These are phyloP conservation scores for Russula dissimulans DNA, from an alignment of 768 basidiomycete species.

Conservation along the genomic window DNA sequence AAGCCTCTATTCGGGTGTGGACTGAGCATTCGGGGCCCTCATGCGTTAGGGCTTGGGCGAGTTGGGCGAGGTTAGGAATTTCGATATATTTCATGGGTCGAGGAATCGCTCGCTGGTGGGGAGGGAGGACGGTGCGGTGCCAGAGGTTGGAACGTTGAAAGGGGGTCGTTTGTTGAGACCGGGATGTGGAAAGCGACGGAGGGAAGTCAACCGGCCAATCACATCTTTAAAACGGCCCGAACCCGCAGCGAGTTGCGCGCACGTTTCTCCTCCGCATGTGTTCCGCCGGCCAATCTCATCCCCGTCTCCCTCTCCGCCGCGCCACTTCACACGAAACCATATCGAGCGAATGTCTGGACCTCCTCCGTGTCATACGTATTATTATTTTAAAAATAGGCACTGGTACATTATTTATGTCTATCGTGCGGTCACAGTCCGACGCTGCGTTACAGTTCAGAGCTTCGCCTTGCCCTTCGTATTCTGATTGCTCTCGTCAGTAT, in stretches of 20 bases:
- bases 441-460: constrained; percentile 9
- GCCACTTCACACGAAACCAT: too few species aligned
- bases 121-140: not conserved
- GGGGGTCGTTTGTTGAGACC: not conserved
- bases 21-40: constrained; percentile 84
- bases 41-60: constrained; percentile 73
- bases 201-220: not conserved
- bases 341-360: too few species aligned
- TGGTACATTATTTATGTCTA: too few species aligned
- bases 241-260: too few species aligned
- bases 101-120: not conserved
- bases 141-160: not conserved
- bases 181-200: not conserved
- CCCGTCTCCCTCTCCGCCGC: too few species aligned
- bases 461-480: constrained; percentile 15
- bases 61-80: constrained; percentile 63
- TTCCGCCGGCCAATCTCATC: too few species aligned
- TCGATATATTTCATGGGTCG: constrained; percentile 83
- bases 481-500: not conserved
- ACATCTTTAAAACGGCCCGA: not conserved
- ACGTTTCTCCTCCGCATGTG: too few species aligned
- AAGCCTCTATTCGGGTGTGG: constrained; percentile 90
- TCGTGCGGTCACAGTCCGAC: too few species aligned
- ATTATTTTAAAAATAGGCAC: too few species aligned
- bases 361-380: too few species aligned